phyloP scores from a whole-genome alignment of 2,329 filamentous ascomycete genomes.

The Aspergillus aculeatinus region DNA sequence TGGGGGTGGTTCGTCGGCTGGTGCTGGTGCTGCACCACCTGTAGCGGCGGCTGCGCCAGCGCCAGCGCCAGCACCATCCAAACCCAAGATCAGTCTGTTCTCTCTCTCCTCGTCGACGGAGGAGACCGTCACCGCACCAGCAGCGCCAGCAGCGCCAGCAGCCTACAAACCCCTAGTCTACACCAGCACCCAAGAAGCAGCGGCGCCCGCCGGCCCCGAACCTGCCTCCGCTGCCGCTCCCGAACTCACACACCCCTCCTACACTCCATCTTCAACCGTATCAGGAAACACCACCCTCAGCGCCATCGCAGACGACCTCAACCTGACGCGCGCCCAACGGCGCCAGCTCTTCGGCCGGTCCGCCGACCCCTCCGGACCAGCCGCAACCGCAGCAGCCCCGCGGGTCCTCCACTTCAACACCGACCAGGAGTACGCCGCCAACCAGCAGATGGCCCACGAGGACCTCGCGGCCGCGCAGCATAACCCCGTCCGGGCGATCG shows the following conservation, averaged over 20 bases:
- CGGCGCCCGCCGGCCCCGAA: constrained; percentile 20
- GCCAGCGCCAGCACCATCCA: constrained; percentile 27
- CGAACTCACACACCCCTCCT: constrained; percentile 1
- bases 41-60: constrained; percentile 2
- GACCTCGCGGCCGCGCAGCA: constrained; percentile 57
- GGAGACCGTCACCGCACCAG: constrained; percentile 17
- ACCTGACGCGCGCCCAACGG: constrained; percentile 72
- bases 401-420: constrained; percentile 85
- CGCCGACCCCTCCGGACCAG: constrained; percentile 36
- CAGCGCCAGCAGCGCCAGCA: constrained; percentile 4
- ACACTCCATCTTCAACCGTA: not conserved
- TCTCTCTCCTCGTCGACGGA: constrained; percentile 34
- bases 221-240: constrained; percentile 17
- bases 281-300: constrained; percentile 14
- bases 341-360: constrained; percentile 82
- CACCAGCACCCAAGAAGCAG: constrained; percentile 29
- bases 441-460: constrained; percentile 73
- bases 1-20: too few relatives aligned
- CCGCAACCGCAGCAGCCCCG: constrained; percentile 45
- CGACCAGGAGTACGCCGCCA: constrained; percentile 80
- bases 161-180: constrained; percentile 45
- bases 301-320: constrained; percentile 70
- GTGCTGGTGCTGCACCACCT: not conserved
- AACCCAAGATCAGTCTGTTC: constrained; percentile 48
- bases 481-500: constrained; percentile 78